These are phyloP conservation scores for Lentinula novae-zelandiae DNA, from an alignment of 1,284 basidiomycete genomes.

Conservation along the genomic window DNA sequence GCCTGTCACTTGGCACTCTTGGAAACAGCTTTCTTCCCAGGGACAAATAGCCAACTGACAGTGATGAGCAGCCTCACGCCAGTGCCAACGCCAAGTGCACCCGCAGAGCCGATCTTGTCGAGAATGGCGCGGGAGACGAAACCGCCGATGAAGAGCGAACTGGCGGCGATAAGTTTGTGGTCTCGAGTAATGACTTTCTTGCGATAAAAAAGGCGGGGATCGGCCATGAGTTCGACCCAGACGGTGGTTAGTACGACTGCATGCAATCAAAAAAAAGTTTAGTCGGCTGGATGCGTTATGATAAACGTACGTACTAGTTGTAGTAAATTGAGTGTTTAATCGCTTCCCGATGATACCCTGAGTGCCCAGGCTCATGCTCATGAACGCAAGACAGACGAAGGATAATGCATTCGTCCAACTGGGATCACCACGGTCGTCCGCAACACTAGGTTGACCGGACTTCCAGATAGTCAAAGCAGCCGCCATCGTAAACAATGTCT, in stretches of 20 bases:
- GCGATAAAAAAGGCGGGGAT: constrained; percentile 51
- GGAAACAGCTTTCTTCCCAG: constrained; percentile 31
- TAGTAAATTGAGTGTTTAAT: constrained; percentile 58
- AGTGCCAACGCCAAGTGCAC: constrained; percentile 51
- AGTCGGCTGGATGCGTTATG: neutral
- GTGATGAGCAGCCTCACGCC: constrained; percentile 51
- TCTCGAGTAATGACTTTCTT: constrained; percentile 47
- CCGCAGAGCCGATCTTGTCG: constrained; percentile 45
- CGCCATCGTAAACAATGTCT: constrained; percentile 57
- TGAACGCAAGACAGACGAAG: constrained; percentile 55
- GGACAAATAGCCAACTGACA: constrained; percentile 53
- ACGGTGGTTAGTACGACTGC: constrained; percentile 62
- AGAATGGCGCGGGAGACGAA: constrained; percentile 55
- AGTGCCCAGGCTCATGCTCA: constrained; percentile 57
- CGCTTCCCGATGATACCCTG: constrained; percentile 70
- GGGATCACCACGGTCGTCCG: constrained; percentile 41
- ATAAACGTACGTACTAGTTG: constrained; percentile 40
- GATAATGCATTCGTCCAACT: constrained; percentile 53
- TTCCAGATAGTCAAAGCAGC: constrained; percentile 50
- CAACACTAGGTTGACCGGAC: constrained; percentile 41
- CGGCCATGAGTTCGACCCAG: constrained; percentile 70
- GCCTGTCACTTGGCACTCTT: constrained; percentile 2
- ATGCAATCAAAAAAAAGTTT: neutral
- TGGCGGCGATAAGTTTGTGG: constrained; percentile 54
- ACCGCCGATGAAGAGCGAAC: constrained; percentile 60